Evolutionary conservation across 345 rosid genomes (phyloP), one percentile per base, ranked within the genome.

Genomic region (Limnanthes douglasii): DNA sequence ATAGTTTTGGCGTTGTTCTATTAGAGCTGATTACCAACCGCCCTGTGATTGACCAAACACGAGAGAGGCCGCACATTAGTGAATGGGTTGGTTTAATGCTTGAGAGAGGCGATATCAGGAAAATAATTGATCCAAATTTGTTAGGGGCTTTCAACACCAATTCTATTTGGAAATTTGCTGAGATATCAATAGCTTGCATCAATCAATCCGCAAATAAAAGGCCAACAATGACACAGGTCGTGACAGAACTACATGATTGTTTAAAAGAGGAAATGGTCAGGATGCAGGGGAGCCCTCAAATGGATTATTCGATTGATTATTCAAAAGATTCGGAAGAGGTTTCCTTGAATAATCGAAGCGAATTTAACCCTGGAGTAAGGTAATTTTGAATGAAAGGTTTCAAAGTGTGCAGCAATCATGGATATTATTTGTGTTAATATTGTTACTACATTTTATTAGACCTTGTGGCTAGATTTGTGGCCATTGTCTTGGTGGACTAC

Each of bases 1-100:
- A 61, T 12, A 59, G 70, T 22, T 72, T 72, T n/a, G 75, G 80
- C 9, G 18, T 62, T 19, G 72, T 72, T 18, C 43, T 73, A 0
- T 35, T 73, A 30, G 63, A 57, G 49, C 41, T 60, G 18, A 52
- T 62, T 1, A 60, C 66, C 41, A 31, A 61, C 33, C 44, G 43
- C 15, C 43, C 57, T 6, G 66, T 50, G 20, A 50, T 59, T 14
- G 37, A 25, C 3, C 50, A 30, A 11, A 19, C 1, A 4, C 8
- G 27, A 8, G 32, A 29, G 10, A 38, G 35, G 17, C 21, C 33
- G 35, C 58, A 54, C 26, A 57, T 63, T 31, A 45, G 14, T 18
- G 58, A 49, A 1, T 66, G 82, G 74, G 65, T 60, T 34, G 45
- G 18, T 0, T 54, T 61, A 12, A 44, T 51, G 15, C 18, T 69